Base-by-base conservation (phyloP, 75 land plant genomes). In the Picea sitchensis region DNA sequence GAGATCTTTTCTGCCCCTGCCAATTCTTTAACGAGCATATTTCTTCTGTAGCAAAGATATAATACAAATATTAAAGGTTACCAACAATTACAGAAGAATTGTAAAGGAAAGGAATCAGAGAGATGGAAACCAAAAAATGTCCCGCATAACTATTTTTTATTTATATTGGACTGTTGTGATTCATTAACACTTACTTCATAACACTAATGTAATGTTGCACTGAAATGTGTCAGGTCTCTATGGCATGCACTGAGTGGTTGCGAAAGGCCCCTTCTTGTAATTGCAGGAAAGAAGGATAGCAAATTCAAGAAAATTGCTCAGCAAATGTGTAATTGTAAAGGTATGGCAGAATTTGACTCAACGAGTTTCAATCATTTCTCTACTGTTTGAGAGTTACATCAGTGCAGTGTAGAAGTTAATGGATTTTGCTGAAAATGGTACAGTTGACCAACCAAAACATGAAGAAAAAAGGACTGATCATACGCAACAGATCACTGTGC, bases 211-310 rank as follows among this genome's bases (percentile, higher is more conserved):
- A 31, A 15, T 82, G 32, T 13, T 47, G 31, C 14, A 56, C 71
- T 76, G 14, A 26, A 31, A 56, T 34, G 32, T 60, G 34, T 23
- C 80, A 96, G 99, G 81, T 82, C 95, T 61, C 74, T 96, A 13
- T 96, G 99, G 99, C 89, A 90, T 11, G 90, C 91, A 23, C 77
- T 96, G 76, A 79, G 81, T 60, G 67, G 79, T 17, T 80, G 76
- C 63, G 67, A 81, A 11, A 83, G 79, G 32, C 95, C 95, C 32
- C 86, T 91, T 61, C 79, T 95, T 71, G 26, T 96, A 54, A 83
- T 96, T 79, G 88, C 81, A 34, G 99, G 99, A n/a, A 88, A 91
- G 65, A 81, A 83, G 72, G 99, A 96, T 79, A 47, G 11, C 31
- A 96, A 96, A 71, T 96, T 93, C 82, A 85, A 80, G 72, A 72